Percentiles rank a stretch among this genome's conserved stretches.
Evolutionary conservation across 208 protist species (phyloP).

Genomic region (Leptomonas seymouri): DNA sequence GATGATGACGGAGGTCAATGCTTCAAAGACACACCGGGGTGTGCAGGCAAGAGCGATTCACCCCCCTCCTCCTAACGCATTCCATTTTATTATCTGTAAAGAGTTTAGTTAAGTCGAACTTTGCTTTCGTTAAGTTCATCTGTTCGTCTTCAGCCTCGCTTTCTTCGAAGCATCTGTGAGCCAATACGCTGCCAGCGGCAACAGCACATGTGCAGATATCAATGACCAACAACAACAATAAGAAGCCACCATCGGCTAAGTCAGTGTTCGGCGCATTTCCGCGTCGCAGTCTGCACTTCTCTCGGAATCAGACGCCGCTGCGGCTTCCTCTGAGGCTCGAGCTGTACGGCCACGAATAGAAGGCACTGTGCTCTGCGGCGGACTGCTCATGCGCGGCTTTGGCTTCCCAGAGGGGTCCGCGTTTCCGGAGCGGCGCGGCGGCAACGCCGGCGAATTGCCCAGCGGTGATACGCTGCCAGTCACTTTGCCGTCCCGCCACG

Average conservation of each 20-base stretch:
- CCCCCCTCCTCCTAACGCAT: too few species aligned
- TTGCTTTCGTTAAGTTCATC: too few species aligned
- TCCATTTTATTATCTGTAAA: too few species aligned
- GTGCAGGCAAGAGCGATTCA: too few species aligned
- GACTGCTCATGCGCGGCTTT: not conserved
- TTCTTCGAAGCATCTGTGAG: too few species aligned
- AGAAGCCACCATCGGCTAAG: not conserved
- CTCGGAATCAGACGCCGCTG: not conserved
- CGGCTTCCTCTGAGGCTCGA: not conserved
- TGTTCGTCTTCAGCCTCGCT: too few species aligned
- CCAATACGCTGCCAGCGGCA: too few species aligned
- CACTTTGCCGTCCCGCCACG: conserved; percentile 1
- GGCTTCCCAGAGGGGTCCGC: not conserved
- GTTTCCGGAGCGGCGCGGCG: conserved; percentile 4
- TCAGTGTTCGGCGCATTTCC: conserved; percentile 3
- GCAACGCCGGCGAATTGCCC: conserved; percentile 17
- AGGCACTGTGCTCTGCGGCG: conserved; percentile 6
- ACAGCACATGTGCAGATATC: too few species aligned
- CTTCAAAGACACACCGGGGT: too few species aligned
- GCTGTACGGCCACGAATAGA: conserved; percentile 17
- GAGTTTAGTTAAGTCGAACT: too few species aligned
- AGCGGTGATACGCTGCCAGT: conserved; percentile 8
- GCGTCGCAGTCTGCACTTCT: conserved; percentile 14
- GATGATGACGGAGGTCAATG: too few species aligned
- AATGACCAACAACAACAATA: too few species aligned